Conservation (phyloP, 108 stramenopile species). For the Cyclotella sp. region DNA sequence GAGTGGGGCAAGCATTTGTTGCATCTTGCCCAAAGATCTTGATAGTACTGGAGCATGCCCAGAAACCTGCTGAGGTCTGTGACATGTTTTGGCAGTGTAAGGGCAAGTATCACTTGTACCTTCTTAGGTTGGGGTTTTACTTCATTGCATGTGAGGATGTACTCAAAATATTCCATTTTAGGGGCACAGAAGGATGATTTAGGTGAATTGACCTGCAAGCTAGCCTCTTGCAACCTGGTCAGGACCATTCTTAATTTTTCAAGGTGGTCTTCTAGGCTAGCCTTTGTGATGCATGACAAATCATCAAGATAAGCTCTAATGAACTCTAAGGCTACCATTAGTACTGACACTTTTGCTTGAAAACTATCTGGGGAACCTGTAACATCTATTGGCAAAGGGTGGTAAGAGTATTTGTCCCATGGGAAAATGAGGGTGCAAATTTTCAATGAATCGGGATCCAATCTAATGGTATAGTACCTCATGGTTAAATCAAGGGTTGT, state of each 20-base stretch:
- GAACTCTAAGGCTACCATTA: slow-evolving; percentile 34
- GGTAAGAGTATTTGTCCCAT: slow-evolving; percentile 53
- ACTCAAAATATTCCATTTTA: too few species aligned
- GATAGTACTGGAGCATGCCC: too few species aligned
- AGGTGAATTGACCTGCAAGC: slow-evolving; percentile 32
- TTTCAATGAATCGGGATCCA: slow-evolving; percentile 13
- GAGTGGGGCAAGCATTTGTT: too few species aligned
- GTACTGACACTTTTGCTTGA: slow-evolving; percentile 46
- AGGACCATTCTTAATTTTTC: slow-evolving; percentile 35
- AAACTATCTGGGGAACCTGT: slow-evolving; percentile 41
- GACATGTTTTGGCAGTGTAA: too few species aligned
- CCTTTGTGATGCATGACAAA: slow-evolving; percentile 32
- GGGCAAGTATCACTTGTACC: too few species aligned
- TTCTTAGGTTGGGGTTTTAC: slow-evolving; percentile 14
- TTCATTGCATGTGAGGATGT: too few species aligned
- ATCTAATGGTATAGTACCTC: slow-evolving; percentile 50
- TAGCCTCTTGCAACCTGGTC: slow-evolving; percentile 18
- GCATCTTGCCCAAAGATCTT: too few species aligned
- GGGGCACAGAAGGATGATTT: slow-evolving; percentile 9
- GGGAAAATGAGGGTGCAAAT: slow-evolving; percentile 54
- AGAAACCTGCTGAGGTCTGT: too few species aligned
- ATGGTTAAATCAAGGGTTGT: slow-evolving; percentile 57
- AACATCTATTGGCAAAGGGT: slow-evolving; percentile 48
- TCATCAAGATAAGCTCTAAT: slow-evolving; percentile 54
- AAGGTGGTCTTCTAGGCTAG: slow-evolving; percentile 28